phyloP scores from a whole-genome alignment of 495 filamentous ascomycete species.

The Neurospora sp. region DNA sequence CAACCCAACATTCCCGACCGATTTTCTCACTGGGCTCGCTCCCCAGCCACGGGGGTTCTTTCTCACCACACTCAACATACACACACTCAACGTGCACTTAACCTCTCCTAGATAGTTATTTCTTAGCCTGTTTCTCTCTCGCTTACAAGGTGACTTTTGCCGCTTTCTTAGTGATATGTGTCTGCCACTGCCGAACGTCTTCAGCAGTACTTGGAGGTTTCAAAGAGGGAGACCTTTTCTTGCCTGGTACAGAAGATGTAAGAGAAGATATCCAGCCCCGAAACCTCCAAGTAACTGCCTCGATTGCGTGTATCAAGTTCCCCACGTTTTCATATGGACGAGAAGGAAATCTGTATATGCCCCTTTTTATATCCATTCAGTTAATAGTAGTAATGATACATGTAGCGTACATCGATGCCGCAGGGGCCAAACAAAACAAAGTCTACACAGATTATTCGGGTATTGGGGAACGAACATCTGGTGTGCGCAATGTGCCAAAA shows the following conservation, averaged over 20 bases:
- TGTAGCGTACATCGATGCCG: conserved; percentile 3
- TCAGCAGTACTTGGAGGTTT: too few relatives aligned
- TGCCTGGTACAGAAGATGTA: too few relatives aligned
- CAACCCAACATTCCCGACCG: neutral
- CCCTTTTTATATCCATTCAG: neutral
- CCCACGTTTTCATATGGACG: neutral
- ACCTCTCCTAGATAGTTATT: neutral
- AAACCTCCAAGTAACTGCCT: neutral
- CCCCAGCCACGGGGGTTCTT: neutral
- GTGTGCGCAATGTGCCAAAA: neutral
- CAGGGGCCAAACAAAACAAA: neutral
- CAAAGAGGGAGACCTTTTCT: too few relatives aligned
- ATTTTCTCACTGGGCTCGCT: neutral
- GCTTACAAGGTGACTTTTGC: neutral
- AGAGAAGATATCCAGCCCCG: too few relatives aligned
- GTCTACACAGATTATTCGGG: neutral
- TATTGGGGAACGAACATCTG: neutral
- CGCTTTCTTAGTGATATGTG: neutral
- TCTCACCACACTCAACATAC: neutral
- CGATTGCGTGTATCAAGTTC: neutral
- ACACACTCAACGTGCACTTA: neutral
- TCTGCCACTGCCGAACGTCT: neutral
- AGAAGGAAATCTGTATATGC: neutral
- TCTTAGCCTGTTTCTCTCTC: neutral
- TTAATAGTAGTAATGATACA: conserved; percentile 5